Evolutionary conservation across 176 grass and related monocot genomes (phyloP).

Genomic region (Hsuehochloa calcarea): DNA sequence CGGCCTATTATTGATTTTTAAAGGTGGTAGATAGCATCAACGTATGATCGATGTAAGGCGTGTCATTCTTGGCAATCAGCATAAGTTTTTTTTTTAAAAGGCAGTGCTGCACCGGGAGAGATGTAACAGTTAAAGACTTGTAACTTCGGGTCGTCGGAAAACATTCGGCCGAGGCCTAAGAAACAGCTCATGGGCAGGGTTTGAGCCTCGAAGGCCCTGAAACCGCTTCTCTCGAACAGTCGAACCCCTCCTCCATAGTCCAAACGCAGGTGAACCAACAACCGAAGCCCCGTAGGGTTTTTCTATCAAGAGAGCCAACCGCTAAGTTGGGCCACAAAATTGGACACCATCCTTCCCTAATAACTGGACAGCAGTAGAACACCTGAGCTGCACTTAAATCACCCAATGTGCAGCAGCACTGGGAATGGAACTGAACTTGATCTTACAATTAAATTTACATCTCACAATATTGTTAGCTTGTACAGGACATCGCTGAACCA

Average conservation of each 20-base stretch:
- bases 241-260: too few species aligned
- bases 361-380: background rate
- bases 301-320: too few species aligned
- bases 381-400: background rate
- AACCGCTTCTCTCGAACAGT: too few species aligned
- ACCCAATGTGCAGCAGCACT: background rate
- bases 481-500: background rate
- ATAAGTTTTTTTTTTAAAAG: background rate
- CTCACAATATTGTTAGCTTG: conserved; percentile 10
- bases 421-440: background rate
- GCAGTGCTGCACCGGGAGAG: background rate
- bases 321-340: background rate
- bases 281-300: too few species aligned
- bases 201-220: too few species aligned
- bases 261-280: too few species aligned
- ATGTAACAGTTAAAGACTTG: too few species aligned
- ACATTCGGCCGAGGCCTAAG: too few species aligned
- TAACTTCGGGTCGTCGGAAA: too few species aligned
- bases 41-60: background rate
- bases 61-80: background rate
- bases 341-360: background rate
- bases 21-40: background rate
- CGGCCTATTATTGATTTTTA: background rate
- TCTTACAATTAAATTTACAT: background rate
- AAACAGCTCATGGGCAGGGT: too few species aligned